phyloP scores from a whole-genome alignment of 208 protist genomes.

The Acanthamoeba culbertsoni region DNA sequence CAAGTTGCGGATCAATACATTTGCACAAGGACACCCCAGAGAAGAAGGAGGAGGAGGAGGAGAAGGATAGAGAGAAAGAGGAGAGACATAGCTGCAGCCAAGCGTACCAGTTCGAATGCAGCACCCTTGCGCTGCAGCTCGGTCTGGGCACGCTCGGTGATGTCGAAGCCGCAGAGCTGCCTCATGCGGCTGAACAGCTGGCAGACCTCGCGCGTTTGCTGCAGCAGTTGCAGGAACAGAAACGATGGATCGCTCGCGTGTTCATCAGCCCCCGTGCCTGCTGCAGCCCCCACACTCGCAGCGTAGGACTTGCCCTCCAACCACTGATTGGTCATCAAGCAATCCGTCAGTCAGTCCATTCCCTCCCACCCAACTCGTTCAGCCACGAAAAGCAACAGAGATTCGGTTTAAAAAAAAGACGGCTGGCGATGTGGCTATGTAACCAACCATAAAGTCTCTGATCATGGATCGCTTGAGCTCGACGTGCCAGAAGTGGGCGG shows the following conservation, averaged over 20 bases:
- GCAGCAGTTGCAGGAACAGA: slow-evolving; percentile 14
- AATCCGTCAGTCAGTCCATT: too few relatives aligned
- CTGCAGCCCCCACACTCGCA: not conserved
- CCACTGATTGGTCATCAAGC: too few relatives aligned
- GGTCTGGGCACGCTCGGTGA: slow-evolving; percentile 19
- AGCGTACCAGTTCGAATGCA: not conserved
- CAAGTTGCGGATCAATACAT: not conserved
- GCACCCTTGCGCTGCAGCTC: slow-evolving; percentile 10
- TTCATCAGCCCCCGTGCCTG: not conserved
- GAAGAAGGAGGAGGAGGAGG: not conserved
- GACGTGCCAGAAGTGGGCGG: slow-evolving; percentile 15
- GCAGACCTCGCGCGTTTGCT: slow-evolving; percentile 22
- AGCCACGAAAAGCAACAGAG: too few relatives aligned
- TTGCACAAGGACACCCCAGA: too few relatives aligned
- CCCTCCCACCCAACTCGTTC: too few relatives aligned
- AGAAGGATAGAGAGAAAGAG: not conserved
- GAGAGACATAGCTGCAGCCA: not conserved
- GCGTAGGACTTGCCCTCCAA: slow-evolving; percentile 4
- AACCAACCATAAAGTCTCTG: not conserved
- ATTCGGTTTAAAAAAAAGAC: too few relatives aligned
- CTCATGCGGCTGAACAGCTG: slow-evolving; percentile 26
- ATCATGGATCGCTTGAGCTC: slow-evolving; percentile 13
- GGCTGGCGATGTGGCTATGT: not conserved
- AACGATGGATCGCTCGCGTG: not conserved
- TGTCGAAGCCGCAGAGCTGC: slow-evolving; percentile 31